Percentiles rank a stretch among this genome's conserved stretches.
phyloP scores from a whole-genome alignment of 2,329 filamentous ascomycete species.

The Pseudocercospora pini-densiflorae region DNA sequence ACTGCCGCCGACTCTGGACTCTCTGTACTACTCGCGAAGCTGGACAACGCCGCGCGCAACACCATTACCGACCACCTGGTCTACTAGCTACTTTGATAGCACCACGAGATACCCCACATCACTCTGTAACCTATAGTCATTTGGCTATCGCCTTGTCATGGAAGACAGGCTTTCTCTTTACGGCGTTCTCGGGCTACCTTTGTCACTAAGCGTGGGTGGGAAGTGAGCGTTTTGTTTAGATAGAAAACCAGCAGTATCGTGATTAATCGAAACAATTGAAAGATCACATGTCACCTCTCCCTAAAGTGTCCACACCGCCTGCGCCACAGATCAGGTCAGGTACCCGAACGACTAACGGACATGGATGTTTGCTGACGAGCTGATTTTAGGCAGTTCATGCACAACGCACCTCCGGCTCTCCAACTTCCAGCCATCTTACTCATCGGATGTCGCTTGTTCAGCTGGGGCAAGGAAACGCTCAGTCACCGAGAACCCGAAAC shows the following conservation, averaged over 20 bases:
- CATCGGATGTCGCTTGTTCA: not conserved
- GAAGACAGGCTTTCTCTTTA: not conserved
- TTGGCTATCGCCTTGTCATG: not conserved
- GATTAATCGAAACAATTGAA: not conserved
- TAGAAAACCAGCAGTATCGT: not conserved
- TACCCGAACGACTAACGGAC: not conserved
- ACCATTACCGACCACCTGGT: conserved; percentile 12
- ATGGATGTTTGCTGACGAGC: not conserved
- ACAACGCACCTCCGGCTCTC: not conserved
- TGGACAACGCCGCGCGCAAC: conserved; percentile 35
- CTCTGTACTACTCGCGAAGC: conserved; percentile 36
- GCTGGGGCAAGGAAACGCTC: not conserved
- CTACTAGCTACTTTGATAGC: conserved; percentile 6
- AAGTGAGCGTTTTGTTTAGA: conserved; percentile 1
- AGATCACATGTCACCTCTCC: not conserved
- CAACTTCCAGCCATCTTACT: conserved; percentile 1
- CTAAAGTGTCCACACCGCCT: not conserved
- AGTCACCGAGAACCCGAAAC: not conserved
- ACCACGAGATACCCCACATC: conserved; percentile 21
- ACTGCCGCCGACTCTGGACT: conserved; percentile 26
- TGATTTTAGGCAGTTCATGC: not conserved
- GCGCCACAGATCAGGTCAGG: conserved; percentile 1
- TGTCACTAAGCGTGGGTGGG: not conserved
- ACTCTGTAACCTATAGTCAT: conserved; percentile 5
- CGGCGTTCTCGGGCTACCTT: not conserved